A percentile compares a stretch with the other conserved stretches of the same genome.
phyloP scores from a whole-genome alignment of 2,329 filamentous ascomycete species.

The Aureobasidium sp. region DNA sequence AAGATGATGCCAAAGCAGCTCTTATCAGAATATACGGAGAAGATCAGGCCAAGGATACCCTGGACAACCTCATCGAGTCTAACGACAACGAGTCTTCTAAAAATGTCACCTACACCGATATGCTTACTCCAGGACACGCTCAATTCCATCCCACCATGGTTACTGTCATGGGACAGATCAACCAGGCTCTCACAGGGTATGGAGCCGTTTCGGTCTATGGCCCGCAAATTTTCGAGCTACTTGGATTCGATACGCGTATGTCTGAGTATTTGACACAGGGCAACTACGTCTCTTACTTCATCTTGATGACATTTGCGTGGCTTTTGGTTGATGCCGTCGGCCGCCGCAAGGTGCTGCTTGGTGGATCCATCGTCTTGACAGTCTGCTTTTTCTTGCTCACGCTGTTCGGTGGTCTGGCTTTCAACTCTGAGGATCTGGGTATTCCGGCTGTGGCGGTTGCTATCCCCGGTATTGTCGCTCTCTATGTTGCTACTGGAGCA shows the following conservation, averaged over 20 bases:
- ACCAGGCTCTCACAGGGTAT: slow-evolving; percentile 51
- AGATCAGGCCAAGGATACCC: slow-evolving; percentile 39
- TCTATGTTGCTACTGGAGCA: slow-evolving; percentile 51
- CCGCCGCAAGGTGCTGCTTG: slow-evolving; percentile 45
- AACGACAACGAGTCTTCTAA: slow-evolving; percentile 43
- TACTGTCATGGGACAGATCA: slow-evolving; percentile 55
- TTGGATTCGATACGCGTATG: slow-evolving; percentile 44
- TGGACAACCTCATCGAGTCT: slow-evolving; percentile 43
- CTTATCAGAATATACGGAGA: slow-evolving; percentile 44
- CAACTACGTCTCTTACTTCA: slow-evolving; percentile 54
- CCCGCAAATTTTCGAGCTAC: slow-evolving; percentile 55
- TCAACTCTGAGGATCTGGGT: slow-evolving; percentile 30
- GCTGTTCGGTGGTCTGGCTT: slow-evolving; percentile 43
- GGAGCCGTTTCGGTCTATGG: slow-evolving; percentile 56
- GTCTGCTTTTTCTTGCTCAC: slow-evolving; percentile 45
- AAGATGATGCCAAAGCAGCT: slow-evolving; percentile 44
- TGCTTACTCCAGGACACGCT: slow-evolving; percentile 46
- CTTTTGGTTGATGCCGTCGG: slow-evolving; percentile 49
- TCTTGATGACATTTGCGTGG: slow-evolving; percentile 55
- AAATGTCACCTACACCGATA: slow-evolving; percentile 46
- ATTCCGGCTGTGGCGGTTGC: slow-evolving; percentile 38
- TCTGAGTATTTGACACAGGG: slow-evolving; percentile 51
- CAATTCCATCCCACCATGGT: slow-evolving; percentile 55
- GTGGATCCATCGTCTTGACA: slow-evolving; percentile 43
- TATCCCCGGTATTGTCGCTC: slow-evolving; percentile 43